Percentiles rank a stretch among this genome's conserved stretches.
These are phyloP conservation scores for Hemerocallis citrina DNA, from an alignment of 106 monocot genomes.

Conservation along the genomic window DNA sequence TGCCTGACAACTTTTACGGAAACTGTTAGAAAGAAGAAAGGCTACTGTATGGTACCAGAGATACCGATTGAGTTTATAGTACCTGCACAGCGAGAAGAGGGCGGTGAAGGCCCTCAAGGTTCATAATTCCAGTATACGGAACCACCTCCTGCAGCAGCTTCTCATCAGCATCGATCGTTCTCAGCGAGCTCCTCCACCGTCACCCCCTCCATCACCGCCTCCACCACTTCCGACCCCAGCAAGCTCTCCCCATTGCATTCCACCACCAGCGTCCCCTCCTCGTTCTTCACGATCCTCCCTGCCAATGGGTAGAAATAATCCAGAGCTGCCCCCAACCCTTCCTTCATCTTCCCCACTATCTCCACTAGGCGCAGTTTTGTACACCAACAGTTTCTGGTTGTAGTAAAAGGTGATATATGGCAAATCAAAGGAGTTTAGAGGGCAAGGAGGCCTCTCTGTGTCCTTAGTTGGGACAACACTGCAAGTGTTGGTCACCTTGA, in stretches of 20 bases:
- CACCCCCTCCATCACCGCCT: conserved; percentile 51
- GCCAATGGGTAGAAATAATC: conserved; percentile 69
- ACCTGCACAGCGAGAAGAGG: conserved; percentile 95
- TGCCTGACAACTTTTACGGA: too few relatives aligned
- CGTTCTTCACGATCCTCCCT: conserved; percentile 54
- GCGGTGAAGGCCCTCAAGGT: conserved; percentile 72
- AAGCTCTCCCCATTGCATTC: conserved; percentile 44
- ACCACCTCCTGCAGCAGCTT: conserved; percentile 69
- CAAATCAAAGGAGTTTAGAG: conserved; percentile 71
- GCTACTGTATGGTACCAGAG: too few relatives aligned
- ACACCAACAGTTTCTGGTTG: conserved; percentile 94
- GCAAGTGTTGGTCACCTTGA: conserved; percentile 38
- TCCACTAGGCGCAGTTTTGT: conserved; percentile 28
- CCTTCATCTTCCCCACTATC: conserved; percentile 38
- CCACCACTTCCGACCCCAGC: conserved; percentile 57
- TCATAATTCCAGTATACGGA: conserved; percentile 89
- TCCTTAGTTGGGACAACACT: conserved; percentile 36
- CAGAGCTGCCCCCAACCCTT: conserved; percentile 43
- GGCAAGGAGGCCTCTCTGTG: conserved; percentile 18
- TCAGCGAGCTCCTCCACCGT: conserved; percentile 45
- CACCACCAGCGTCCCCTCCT: conserved; percentile 53
- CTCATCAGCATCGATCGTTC: conserved; percentile 23
- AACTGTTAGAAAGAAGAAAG: too few relatives aligned
- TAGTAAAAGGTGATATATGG: conserved; percentile 99
- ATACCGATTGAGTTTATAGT: too few relatives aligned